phyloP scores from a whole-genome alignment of 2,329 filamentous ascomycete species.

The Aphanocladium album region DNA sequence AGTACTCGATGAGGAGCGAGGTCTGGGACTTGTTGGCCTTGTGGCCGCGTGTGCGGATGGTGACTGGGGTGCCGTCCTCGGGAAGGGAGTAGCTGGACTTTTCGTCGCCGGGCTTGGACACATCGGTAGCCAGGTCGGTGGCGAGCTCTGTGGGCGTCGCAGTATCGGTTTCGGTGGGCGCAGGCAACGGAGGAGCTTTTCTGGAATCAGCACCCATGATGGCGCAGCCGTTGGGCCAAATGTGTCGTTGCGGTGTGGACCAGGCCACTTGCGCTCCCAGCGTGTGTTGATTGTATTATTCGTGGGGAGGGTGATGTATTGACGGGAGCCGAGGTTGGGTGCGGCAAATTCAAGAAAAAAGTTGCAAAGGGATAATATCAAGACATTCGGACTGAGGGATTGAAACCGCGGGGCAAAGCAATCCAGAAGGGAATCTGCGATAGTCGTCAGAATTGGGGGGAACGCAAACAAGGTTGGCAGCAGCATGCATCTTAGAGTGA shows the following conservation, averaged over 20 bases:
- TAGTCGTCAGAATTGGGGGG: not conserved
- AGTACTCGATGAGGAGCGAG: constrained; percentile 90
- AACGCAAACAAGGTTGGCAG: not conserved
- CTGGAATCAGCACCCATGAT: constrained; percentile 51
- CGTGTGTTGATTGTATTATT: not conserved
- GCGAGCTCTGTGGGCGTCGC: constrained; percentile 59
- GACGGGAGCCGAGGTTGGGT: not conserved
- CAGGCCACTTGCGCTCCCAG: not conserved
- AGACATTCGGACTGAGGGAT: constrained; percentile 8
- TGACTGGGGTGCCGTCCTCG: constrained; percentile 86
- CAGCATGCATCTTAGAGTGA: not conserved
- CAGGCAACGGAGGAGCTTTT: constrained; percentile 64
- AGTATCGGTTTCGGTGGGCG: constrained; percentile 70
- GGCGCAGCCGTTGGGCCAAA: constrained; percentile 23
- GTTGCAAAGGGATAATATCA: not conserved
- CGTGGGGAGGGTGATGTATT: too few relatives aligned
- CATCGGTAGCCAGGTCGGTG: constrained; percentile 61
- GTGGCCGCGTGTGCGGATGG: constrained; percentile 72
- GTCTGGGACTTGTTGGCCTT: constrained; percentile 68
- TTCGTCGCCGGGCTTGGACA: constrained; percentile 63
- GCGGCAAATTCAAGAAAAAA: not conserved
- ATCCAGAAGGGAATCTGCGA: constrained; percentile 5
- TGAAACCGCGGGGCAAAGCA: not conserved
- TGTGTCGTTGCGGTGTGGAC: not conserved
- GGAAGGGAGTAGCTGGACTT: constrained; percentile 75